Evolutionary conservation across 306 rosid genomes (phyloP).

Genomic region (Castanopsis chinensis): DNA sequence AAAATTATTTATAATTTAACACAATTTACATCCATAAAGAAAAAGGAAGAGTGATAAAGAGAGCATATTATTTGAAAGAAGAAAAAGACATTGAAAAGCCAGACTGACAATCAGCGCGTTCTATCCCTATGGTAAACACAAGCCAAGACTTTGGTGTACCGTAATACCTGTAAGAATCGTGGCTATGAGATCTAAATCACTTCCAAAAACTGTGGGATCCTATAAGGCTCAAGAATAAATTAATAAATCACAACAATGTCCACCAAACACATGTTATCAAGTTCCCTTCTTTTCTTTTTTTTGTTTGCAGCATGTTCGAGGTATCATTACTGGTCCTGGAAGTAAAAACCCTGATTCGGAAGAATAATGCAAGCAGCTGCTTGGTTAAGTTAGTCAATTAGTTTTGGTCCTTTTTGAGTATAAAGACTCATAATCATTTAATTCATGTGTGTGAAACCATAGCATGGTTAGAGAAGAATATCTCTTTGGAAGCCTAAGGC

Average conservation of each 20-base stretch:
- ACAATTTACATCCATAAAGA: not conserved
- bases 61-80: not conserved
- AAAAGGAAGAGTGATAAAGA: not conserved
- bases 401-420: not conserved
- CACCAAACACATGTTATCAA: not conserved
- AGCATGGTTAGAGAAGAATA: too few species aligned
- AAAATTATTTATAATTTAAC: not conserved
- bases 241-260: not conserved
- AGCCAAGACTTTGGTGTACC: not conserved
- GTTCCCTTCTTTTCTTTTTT: not conserved
- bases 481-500: too few species aligned
- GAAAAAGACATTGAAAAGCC: not conserved
- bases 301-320: not conserved
- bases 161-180: not conserved
- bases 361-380: not conserved
- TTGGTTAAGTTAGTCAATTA: not conserved
- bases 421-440: not conserved
- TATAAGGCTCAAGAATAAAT: not conserved
- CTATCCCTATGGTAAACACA: not conserved
- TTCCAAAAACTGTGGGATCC: not conserved
- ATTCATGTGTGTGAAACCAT: too few species aligned
- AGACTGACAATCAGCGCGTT: not conserved
- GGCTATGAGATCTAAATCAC: not conserved
- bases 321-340: not conserved
- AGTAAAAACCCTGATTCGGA: not conserved